Evolutionary conservation across 805 yeast genomes (phyloP).

Genomic region (Cyberlindnera japonica): DNA sequence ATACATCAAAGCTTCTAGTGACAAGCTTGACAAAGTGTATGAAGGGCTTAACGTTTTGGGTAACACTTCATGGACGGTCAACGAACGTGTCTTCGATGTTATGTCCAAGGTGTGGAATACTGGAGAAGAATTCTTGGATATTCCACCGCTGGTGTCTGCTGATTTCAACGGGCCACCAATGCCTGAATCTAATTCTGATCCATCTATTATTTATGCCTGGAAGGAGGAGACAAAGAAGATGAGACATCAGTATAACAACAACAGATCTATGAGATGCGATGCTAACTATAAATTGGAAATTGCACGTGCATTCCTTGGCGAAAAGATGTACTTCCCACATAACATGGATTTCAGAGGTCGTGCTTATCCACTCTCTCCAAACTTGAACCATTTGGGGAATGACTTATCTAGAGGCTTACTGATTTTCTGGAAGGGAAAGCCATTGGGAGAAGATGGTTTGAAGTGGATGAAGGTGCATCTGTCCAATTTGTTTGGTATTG

Average conservation of each 20-base stretch:
- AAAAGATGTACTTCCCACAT: slow-evolving; percentile 74
- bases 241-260: slow-evolving; percentile 57
- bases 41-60: slow-evolving; percentile 86
- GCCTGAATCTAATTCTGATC: slow-evolving; percentile 66
- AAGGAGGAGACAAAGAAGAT: slow-evolving; percentile 54
- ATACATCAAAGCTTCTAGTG: slow-evolving; percentile 81
- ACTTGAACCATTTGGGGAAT: slow-evolving; percentile 76
- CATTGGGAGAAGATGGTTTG: slow-evolving; percentile 60
- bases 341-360: slow-evolving; percentile 81
- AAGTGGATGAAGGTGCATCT: slow-evolving; percentile 74
- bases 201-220: slow-evolving; percentile 65
- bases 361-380: slow-evolving; percentile 78
- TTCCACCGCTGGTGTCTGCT: slow-evolving; percentile 52
- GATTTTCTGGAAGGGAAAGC: slow-evolving; percentile 73
- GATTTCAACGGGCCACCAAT: slow-evolving; percentile 50
- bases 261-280: slow-evolving; percentile 89
- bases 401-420: slow-evolving; percentile 72
- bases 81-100: slow-evolving; percentile 61
- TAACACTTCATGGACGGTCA: slow-evolving; percentile 88
- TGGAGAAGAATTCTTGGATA: slow-evolving; percentile 68
- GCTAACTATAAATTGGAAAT: slow-evolving; percentile 90
- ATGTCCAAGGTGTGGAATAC: slow-evolving; percentile 83
- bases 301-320: slow-evolving; percentile 88
- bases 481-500: slow-evolving; percentile 71
- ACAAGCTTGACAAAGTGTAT: slow-evolving; percentile 61